Evolutionary conservation across 192 early-diverging fungal genomes (phyloP), one percentile per base, ranked within the genome.

Genomic region (Backusella tuberculispora): DNA sequence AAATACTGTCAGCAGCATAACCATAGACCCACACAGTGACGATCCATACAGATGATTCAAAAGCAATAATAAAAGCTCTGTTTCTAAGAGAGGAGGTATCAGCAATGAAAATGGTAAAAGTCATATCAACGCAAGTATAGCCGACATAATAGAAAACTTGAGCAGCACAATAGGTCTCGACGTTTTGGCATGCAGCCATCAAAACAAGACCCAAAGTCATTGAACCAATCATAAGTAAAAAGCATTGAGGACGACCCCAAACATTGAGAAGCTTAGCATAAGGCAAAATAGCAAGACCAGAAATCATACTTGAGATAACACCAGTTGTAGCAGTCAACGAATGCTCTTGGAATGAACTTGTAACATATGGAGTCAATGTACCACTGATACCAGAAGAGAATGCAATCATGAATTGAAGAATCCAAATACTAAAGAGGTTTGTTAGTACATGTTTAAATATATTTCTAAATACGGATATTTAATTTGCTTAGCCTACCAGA

Each of bases 111-210:
- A 64, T 64, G 24, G 37, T 63, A 19, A 40, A 42, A n/a, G 37
- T 42, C 9, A 73, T 2, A 15, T 44, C 26, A 9, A 64, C 13
- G 14, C 60, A 42, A 24, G 72, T 73, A 45, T 63, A 73, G 17
- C 72, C 72, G n/a, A 73, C 53, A 15, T 13, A 42, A 15, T 64
- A 73, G 56, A 73, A 63, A 9, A 73, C 60, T 64, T 73, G 72
- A 63, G 56, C 72, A 26, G 72, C 72, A 63, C 60, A 73, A 7
- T 63, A 44, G 29, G 60, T 73, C 15, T 64, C 42, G 21, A 53
- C 72, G 40, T 63, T 44, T 24, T 40, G 26, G 29, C 60, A 73
- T 5, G 60, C 37, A 5, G 60, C 38, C 37, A 43, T 40, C 37
- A 73, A 42, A n/a, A 73, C 41, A 73, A 73, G 40, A 29, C 72